These are phyloP conservation scores for Pseudofabraea citricarpa DNA, from an alignment of 2,329 filamentous ascomycete genomes.

Conservation along the genomic window DNA sequence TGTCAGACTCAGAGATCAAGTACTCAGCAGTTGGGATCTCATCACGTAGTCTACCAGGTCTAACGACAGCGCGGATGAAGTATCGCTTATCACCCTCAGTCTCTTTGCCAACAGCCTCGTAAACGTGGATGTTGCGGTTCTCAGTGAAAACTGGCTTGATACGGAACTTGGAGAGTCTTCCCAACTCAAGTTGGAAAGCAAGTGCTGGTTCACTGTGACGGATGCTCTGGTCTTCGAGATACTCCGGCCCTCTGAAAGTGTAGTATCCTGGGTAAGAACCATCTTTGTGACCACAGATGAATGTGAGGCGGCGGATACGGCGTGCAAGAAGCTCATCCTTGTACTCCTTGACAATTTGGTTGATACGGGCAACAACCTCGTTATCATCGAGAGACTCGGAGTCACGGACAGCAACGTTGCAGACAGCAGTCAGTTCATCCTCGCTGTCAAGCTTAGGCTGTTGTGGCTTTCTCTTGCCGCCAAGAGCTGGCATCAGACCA, in stretches of 20 bases:
- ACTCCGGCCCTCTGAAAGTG: constrained; percentile 91
- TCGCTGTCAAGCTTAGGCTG: constrained; percentile 50
- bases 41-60: constrained; percentile 88
- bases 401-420: constrained; percentile 89
- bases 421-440: constrained; percentile 83
- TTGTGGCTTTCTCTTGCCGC: constrained; percentile 63
- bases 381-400: constrained; percentile 78
- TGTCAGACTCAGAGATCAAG: constrained; percentile 93
- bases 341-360: constrained; percentile 70
- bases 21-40: constrained; percentile 99
- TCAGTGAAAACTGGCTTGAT: constrained; percentile 98
- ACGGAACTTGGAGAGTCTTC: constrained; percentile 90
- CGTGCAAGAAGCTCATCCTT: constrained; percentile 79
- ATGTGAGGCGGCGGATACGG: constrained; percentile 83
- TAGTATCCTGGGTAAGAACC: constrained; percentile 95
- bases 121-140: constrained; percentile 98
- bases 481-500: constrained; percentile 67
- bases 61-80: constrained; percentile 93
- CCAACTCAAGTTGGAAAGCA: constrained; percentile 97
- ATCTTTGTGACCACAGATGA: constrained; percentile 92
- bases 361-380: constrained; percentile 73
- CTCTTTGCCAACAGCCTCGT: constrained; percentile 92
- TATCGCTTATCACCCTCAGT: constrained; percentile 97
- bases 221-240: constrained; percentile 89
- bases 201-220: constrained; percentile 95